Conservation (phyloP, 345 rosid species). For the Theobroma cacao region DNA sequence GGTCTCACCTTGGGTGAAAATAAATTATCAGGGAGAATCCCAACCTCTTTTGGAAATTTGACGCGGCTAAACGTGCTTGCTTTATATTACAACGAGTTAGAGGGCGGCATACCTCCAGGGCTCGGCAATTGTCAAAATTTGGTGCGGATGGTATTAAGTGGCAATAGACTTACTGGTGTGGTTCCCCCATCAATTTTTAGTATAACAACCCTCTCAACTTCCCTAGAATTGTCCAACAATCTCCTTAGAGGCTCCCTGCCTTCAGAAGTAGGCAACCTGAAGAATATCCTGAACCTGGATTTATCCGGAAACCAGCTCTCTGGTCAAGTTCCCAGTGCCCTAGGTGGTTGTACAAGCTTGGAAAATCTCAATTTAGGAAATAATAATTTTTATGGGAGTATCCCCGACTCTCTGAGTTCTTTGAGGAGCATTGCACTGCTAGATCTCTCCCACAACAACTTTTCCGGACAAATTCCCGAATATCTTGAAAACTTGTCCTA, state of each 20-base stretch:
- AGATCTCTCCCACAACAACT: conserved; percentile 3
- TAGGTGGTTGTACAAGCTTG: conserved; percentile 7
- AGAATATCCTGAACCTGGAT: neutral
- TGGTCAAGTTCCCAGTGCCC: conserved; percentile 1
- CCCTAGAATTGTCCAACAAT: neutral
- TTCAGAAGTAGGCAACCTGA: neutral
- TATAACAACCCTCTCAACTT: neutral
- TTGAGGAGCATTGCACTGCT: neutral
- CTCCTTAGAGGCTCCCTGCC: neutral
- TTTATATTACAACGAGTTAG: neutral
- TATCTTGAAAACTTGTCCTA: conserved; percentile 1
- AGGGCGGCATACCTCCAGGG: neutral
- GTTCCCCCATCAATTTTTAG: neutral
- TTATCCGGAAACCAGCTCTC: neutral
- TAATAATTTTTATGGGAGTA: conserved; percentile 4
- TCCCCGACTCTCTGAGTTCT: conserved; percentile 3
- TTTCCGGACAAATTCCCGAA: conserved; percentile 22
- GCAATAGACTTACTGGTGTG: neutral
- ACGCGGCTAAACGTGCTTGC: neutral
- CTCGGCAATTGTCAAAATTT: neutral
- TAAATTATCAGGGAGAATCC: neutral
- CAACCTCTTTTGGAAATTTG: neutral
- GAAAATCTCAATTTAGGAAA: neutral
- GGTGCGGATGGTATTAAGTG: neutral
- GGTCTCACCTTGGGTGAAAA: neutral